Evolutionary conservation across 164 flowering plant species (phyloP).

Genomic region (Taxillus chinensis): DNA sequence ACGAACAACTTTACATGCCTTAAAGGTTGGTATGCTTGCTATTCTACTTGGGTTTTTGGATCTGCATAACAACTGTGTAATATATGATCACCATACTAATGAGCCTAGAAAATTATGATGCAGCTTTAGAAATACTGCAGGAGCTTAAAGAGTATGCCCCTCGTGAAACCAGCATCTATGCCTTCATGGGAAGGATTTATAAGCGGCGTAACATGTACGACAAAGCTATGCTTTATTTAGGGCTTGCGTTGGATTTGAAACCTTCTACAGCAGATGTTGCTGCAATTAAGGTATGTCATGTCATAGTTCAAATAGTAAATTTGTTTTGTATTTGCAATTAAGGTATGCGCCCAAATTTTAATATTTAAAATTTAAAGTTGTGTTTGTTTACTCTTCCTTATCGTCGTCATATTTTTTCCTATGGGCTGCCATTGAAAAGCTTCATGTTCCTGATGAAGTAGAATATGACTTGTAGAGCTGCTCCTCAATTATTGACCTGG

Average conservation of each 20-base stretch:
- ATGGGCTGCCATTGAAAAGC: slow-evolving; percentile 90
- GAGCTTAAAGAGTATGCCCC: slow-evolving; percentile 92
- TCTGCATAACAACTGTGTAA: too few relatives aligned
- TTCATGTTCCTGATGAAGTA: slow-evolving; percentile 84
- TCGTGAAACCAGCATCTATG: slow-evolving; percentile 88
- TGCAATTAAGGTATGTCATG: slow-evolving; percentile 93
- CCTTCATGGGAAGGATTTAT: slow-evolving; percentile 89
- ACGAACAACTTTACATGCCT: slow-evolving; percentile 82
- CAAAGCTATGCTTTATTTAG: slow-evolving; percentile 91
- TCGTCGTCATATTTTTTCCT: neutral
- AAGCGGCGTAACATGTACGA: slow-evolving; percentile 60
- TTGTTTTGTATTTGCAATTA: too few relatives aligned
- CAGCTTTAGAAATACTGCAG: slow-evolving; percentile 73
- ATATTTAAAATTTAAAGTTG: too few relatives aligned
- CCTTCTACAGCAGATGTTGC: slow-evolving; percentile 96
- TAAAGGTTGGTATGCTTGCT: slow-evolving; percentile 42
- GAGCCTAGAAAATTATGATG: slow-evolving; percentile 60
- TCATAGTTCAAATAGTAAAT: too few relatives aligned
- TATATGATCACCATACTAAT: slow-evolving; percentile 83
- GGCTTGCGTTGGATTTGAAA: slow-evolving; percentile 85
- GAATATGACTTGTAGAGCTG: slow-evolving; percentile 41
- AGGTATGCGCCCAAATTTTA: too few relatives aligned
- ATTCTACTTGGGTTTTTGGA: too few relatives aligned
- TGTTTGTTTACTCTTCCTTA: too few relatives aligned
- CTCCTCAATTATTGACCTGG: slow-evolving; percentile 1